Base-by-base conservation (phyloP, 2,329 filamentous ascomycete species). In the Xylaria sp. region DNA sequence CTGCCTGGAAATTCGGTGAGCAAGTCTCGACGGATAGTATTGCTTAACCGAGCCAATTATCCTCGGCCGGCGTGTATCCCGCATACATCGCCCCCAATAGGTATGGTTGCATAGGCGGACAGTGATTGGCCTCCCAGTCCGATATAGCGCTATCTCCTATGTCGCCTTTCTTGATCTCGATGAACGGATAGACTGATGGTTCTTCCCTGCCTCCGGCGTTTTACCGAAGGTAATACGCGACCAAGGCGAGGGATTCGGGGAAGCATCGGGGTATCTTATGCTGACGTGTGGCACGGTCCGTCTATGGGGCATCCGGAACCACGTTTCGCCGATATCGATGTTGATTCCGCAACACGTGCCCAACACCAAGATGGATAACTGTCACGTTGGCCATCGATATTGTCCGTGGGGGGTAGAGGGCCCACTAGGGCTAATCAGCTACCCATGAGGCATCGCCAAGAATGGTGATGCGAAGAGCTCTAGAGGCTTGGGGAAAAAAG, bases 1-100 rank as follows among this genome's bases (percentile, higher is more conserved):
- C 57, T 66, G 28, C n/a, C 20, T 50, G 12, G 34, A 23, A 12
- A 41, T 59, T 69, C 67, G 63, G 68, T 66, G 64, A 63, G 50
- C 41, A 28, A 63, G 60, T 56, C 39, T 55, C 54, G 67, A 58
- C 37, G 12, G 12, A 37, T 28, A 13, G 57, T 9, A 46, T 34
- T 25, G 32, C 13, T 20, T 34, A 55, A 37, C 48, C 52, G 28
- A 59, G 3, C 68, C 68, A 70, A 70, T 70, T 44, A 50, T 34
- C 20, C 20, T 13, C 6, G n/a, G 13, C 59, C 68, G 23, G 67
- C 55, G 25, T 41, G 12, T 55, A 50, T 50, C 23, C 48, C 54
- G 25, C 12, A 13, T 28, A 37, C 8, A 44, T 39, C 13, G 46
- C 51, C 52, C 52, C 52, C 63, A 62, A 54, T 1, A n/a, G 12